phyloP scores from a whole-genome alignment of 2,329 filamentous ascomycete genomes.

The Colletotrichum sidae region DNA sequence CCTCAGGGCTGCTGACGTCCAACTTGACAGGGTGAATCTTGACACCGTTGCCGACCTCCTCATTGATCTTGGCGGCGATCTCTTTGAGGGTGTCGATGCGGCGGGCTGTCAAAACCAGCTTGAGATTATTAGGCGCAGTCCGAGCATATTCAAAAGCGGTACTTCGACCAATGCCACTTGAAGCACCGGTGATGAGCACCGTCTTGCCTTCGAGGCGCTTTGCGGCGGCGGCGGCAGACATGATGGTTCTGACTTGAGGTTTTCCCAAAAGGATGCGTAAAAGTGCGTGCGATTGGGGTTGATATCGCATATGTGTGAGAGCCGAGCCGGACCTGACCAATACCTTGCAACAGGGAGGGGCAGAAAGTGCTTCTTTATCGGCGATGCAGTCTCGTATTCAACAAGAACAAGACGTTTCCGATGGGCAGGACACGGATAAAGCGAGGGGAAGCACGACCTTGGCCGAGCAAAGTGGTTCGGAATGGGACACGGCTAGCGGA shows the following conservation, averaged over 20 bases:
- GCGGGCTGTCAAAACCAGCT: slow-evolving; percentile 89
- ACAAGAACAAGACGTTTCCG: slow-evolving; percentile 28
- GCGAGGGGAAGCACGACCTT: slow-evolving; percentile 26
- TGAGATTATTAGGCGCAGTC: slow-evolving; percentile 81
- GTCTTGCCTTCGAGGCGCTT: slow-evolving; percentile 95
- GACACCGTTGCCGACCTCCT: slow-evolving; percentile 82
- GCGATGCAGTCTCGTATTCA: slow-evolving; percentile 1
- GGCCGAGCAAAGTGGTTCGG: slow-evolving; percentile 21
- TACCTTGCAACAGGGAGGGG: not conserved
- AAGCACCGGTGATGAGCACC: slow-evolving; percentile 90
- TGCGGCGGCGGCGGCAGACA: slow-evolving; percentile 73
- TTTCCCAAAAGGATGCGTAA: not conserved
- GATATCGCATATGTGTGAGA: slow-evolving; percentile 21
- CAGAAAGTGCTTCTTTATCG: slow-evolving; percentile 16
- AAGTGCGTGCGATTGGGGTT: slow-evolving; percentile 14
- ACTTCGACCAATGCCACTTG: slow-evolving; percentile 87
- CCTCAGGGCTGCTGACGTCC: slow-evolving; percentile 84
- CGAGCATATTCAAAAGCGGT: slow-evolving; percentile 94
- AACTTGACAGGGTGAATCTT: slow-evolving; percentile 86
- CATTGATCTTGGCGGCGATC: slow-evolving; percentile 79
- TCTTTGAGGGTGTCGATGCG: slow-evolving; percentile 82
- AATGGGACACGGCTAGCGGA: slow-evolving; percentile 22
- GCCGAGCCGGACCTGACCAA: not conserved
- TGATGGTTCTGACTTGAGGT: slow-evolving; percentile 45
- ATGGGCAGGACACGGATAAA: slow-evolving; percentile 30